A percentile compares a stretch with the other conserved stretches of the same genome.
Evolutionary conservation across 192 early-diverging fungal species (phyloP).

Genomic region (Backusella liffmaniae): DNA sequence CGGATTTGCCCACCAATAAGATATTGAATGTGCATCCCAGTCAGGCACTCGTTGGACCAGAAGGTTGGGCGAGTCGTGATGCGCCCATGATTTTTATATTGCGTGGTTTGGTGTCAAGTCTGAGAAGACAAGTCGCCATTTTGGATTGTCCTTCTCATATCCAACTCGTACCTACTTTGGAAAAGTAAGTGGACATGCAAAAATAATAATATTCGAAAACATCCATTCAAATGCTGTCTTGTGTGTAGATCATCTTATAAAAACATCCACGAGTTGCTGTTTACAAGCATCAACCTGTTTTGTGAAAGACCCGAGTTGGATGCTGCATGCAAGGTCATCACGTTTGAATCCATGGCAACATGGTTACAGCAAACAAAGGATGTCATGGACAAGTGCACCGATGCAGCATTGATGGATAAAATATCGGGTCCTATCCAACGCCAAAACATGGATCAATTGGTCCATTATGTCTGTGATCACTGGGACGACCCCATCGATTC

Average conservation of each 20-base stretch:
- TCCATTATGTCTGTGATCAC: slow-evolving; percentile 73
- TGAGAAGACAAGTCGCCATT: slow-evolving; percentile 39
- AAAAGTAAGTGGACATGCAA: slow-evolving; percentile 7
- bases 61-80: slow-evolving; percentile 32
- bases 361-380: slow-evolving; percentile 64
- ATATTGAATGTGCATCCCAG: slow-evolving; percentile 2
- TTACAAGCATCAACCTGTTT: slow-evolving; percentile 58
- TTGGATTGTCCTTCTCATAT: slow-evolving; percentile 17
- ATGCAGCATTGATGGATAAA: slow-evolving; percentile 16
- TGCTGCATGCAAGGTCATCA: slow-evolving; percentile 64
- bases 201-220: too few species aligned
- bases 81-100: slow-evolving; percentile 42
- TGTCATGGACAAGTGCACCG: slow-evolving; percentile 28
- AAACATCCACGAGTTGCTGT: slow-evolving; percentile 58
- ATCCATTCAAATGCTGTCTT: background rate
- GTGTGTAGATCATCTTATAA: background rate
- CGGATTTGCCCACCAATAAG: background rate
- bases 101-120: slow-evolving; percentile 46
- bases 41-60: background rate
- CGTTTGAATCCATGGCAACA: slow-evolving; percentile 73
- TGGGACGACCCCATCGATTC: slow-evolving; percentile 90
- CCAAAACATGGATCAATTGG: slow-evolving; percentile 53
- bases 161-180: background rate
- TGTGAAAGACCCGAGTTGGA: slow-evolving; percentile 63
- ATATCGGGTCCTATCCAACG: slow-evolving; percentile 28